Conservation (phyloP, 768 basidiomycete species). For the Chalciporus chontae region DNA sequence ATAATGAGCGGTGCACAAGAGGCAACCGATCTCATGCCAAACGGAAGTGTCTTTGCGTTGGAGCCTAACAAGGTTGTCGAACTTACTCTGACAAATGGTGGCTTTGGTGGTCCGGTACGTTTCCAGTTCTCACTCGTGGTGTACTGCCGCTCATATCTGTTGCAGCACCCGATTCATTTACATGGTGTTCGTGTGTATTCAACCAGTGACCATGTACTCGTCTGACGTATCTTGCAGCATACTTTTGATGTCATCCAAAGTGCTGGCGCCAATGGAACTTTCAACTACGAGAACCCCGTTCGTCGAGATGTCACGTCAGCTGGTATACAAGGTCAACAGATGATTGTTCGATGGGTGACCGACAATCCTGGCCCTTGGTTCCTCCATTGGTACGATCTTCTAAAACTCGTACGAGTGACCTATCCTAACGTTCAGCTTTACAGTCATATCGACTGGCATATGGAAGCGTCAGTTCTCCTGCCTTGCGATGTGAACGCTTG, state of each 20-base stretch:
- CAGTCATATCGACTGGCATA: slow-evolving; percentile 32
- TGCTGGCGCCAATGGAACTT: slow-evolving; percentile 17
- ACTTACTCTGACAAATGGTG: slow-evolving; percentile 15
- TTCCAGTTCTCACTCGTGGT: not conserved
- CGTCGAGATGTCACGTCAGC: slow-evolving; percentile 29
- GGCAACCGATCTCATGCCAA: slow-evolving; percentile 27
- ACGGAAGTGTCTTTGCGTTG: slow-evolving; percentile 21
- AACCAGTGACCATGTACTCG: not conserved
- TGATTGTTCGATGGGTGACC: slow-evolving; percentile 54
- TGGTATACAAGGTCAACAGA: slow-evolving; percentile 35
- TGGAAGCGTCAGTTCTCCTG: slow-evolving; percentile 17
- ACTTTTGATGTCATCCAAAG: slow-evolving; percentile 34
- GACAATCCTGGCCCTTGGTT: slow-evolving; percentile 65
- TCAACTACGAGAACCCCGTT: slow-evolving; percentile 38
- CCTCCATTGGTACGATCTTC: slow-evolving; percentile 33
- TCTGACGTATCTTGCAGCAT: slow-evolving; percentile 25
- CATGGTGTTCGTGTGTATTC: slow-evolving; percentile 22
- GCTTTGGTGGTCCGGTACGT: slow-evolving; percentile 23
- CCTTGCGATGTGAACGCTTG: not conserved
- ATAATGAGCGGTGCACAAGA: slow-evolving; percentile 39
- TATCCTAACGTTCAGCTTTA: not conserved
- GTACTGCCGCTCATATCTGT: not conserved
- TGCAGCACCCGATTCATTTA: slow-evolving; percentile 29
- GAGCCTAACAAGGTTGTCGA: slow-evolving; percentile 29
- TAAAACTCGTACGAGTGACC: not conserved